phyloP scores from a whole-genome alignment of 2,329 filamentous ascomycete genomes.

The Microdochium trichocladiopsis region DNA sequence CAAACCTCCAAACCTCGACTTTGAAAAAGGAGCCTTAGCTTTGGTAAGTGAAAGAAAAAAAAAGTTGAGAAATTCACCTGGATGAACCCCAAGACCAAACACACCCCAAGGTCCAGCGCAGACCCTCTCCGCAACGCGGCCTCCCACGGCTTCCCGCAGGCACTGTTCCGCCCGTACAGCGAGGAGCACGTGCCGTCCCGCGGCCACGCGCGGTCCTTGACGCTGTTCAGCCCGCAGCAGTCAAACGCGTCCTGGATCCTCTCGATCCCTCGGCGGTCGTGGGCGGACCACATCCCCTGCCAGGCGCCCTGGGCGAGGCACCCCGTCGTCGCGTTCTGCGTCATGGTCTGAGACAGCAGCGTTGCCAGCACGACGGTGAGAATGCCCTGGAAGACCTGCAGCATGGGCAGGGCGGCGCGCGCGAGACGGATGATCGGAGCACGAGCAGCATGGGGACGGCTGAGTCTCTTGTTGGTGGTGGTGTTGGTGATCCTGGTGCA shows the following conservation, averaged over 20 bases:
- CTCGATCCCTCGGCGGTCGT: conserved; percentile 43
- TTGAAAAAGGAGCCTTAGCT: too few species aligned
- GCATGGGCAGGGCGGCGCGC: conserved; percentile 20
- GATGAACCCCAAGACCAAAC: background rate
- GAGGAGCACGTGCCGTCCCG: background rate
- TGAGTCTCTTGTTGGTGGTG: too few species aligned
- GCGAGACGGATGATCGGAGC: conserved; percentile 5
- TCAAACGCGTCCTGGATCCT: conserved; percentile 57
- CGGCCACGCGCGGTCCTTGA: conserved; percentile 56
- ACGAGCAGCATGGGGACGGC: too few species aligned
- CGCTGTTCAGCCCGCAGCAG: conserved; percentile 58
- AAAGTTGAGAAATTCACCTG: background rate
- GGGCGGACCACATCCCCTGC: conserved; percentile 42
- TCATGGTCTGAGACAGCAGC: conserved; percentile 25
- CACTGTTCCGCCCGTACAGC: conserved; percentile 6
- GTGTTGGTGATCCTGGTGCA: conserved; percentile 7
- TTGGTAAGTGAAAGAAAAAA: too few species aligned
- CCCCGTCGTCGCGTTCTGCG: conserved; percentile 22
- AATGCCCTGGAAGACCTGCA: conserved; percentile 35
- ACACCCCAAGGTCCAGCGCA: background rate
- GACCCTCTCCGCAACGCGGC: background rate
- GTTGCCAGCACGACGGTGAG: conserved; percentile 36
- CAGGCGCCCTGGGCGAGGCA: conserved; percentile 53
- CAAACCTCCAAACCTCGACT: too few species aligned
- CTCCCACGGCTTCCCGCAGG: conserved; percentile 4